Percentiles rank a stretch among this genome's conserved stretches.
Conservation (phyloP, 306 rosid species). For the Prunus padus region DNA sequence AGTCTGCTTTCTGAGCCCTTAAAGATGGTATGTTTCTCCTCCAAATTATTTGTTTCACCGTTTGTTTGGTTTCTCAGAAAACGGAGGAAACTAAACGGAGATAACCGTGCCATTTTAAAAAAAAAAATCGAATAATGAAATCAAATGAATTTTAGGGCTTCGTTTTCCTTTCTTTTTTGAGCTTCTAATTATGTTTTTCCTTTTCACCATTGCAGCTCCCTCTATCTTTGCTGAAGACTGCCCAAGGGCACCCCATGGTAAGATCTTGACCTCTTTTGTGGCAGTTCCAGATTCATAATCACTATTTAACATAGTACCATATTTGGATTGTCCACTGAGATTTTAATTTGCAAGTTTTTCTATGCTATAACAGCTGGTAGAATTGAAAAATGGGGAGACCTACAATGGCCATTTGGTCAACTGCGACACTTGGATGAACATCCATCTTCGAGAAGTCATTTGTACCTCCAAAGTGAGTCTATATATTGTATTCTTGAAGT, state of each 20-base stretch:
- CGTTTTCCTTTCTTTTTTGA: not conserved
- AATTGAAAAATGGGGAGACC: slow-evolving; percentile 95
- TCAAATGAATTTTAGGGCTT: no score
- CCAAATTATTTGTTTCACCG: not conserved
- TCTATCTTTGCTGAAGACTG: slow-evolving; percentile 88
- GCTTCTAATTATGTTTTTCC: not conserved
- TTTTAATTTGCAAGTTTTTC: slow-evolving; percentile 22
- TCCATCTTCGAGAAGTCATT: slow-evolving; percentile 97
- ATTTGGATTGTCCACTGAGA: slow-evolving; percentile 4
- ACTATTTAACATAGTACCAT: not conserved
- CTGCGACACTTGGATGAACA: slow-evolving; percentile 99
- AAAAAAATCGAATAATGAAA: no score
- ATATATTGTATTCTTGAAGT: not conserved
- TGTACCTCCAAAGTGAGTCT: slow-evolving; percentile 84
- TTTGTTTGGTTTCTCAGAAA: slow-evolving; percentile 18
- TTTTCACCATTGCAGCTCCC: slow-evolving; percentile 63
- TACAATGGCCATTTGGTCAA: slow-evolving; percentile 98
- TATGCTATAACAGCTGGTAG: slow-evolving; percentile 72
- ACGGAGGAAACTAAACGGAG: not conserved
- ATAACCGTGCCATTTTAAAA: no score
- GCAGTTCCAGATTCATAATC: not conserved
- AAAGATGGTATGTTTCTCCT: slow-evolving; percentile 25
- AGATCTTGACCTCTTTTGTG: slow-evolving; percentile 3
- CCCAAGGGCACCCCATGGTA: slow-evolving; percentile 97
- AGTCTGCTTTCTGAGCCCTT: not conserved